phyloP scores from a whole-genome alignment of 1,139 yeast genomes.

The Groenewaldozyma sp. region DNA sequence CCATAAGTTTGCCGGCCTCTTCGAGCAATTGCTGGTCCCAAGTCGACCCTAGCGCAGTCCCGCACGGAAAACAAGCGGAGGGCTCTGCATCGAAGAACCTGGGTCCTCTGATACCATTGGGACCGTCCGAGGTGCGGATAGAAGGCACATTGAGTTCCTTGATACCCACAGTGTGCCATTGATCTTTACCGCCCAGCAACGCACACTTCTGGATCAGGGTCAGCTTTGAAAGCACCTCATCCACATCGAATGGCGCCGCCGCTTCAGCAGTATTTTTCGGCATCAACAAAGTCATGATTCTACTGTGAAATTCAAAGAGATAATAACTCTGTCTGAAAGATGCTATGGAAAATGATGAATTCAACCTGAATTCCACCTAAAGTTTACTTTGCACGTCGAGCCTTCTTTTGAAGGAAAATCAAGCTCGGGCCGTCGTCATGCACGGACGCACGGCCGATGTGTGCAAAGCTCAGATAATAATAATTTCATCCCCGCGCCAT shows the following conservation, averaged over 20 bases:
- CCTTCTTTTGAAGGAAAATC: too few species aligned
- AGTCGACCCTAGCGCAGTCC: slow-evolving; percentile 38
- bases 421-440: too few species aligned
- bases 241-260: slow-evolving; percentile 33
- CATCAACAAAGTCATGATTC: too few species aligned
- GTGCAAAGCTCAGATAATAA: too few species aligned
- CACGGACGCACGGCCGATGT: too few species aligned
- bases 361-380: too few species aligned
- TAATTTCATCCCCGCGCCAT: too few species aligned
- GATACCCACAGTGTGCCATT: slow-evolving; percentile 46
- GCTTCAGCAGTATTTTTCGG: too few species aligned
- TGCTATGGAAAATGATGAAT: too few species aligned
- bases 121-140: slow-evolving; percentile 43
- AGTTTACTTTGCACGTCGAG: too few species aligned
- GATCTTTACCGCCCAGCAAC: slow-evolving; percentile 28
- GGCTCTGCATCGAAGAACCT: slow-evolving; percentile 43
- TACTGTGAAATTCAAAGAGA: too few species aligned
- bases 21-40: slow-evolving; percentile 36
- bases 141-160: slow-evolving; percentile 39
- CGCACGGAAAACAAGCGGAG: slow-evolving; percentile 46
- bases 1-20: slow-evolving; percentile 47
- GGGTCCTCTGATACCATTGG: slow-evolving; percentile 51
- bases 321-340: too few species aligned
- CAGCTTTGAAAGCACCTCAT: slow-evolving; percentile 35
- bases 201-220: slow-evolving; percentile 42